A percentile compares a stretch with the other conserved stretches of the same genome.
Evolutionary conservation across 345 rosid genomes (phyloP).

Genomic region (Bruguiera gymnorhiza): DNA sequence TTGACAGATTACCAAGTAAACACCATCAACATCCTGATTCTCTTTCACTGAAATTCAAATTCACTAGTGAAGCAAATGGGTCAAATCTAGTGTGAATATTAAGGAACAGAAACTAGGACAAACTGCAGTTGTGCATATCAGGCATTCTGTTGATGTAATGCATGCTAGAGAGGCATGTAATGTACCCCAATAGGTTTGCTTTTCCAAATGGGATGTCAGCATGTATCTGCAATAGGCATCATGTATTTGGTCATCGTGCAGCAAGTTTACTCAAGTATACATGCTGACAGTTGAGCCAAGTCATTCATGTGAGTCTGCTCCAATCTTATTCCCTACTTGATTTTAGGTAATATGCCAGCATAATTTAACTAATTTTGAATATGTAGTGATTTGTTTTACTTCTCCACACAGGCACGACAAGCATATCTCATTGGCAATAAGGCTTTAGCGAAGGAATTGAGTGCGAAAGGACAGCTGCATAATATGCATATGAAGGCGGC

Average conservation of each 20-base stretch:
- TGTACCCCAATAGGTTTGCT: background rate
- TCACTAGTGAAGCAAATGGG: background rate
- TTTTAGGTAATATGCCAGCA: background rate
- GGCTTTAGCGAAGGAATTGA: conserved; percentile 90
- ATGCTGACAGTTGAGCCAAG: conserved; percentile 2
- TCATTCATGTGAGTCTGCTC: conserved; percentile 5
- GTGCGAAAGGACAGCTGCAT: conserved; percentile 87
- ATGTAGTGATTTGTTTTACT: conserved; percentile 2
- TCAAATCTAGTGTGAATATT: background rate
- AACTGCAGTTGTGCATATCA: background rate
- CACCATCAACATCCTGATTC: too few species aligned
- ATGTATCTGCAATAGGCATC: background rate
- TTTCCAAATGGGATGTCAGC: background rate
- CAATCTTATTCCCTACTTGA: background rate
- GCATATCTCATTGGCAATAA: conserved; percentile 90
- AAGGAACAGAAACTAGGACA: conserved; percentile 1
- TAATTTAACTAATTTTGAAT: background rate
- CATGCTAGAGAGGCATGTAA: conserved; percentile 7
- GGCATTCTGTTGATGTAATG: background rate
- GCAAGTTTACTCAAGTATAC: background rate
- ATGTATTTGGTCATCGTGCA: conserved; percentile 6
- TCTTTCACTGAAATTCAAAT: background rate
- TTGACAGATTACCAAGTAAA: too few species aligned
- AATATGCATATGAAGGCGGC: conserved; percentile 96
- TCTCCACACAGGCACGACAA: conserved; percentile 66